Conservation (phyloP, 2,329 filamentous ascomycete genomes). For the Apiospora pterosperma region DNA sequence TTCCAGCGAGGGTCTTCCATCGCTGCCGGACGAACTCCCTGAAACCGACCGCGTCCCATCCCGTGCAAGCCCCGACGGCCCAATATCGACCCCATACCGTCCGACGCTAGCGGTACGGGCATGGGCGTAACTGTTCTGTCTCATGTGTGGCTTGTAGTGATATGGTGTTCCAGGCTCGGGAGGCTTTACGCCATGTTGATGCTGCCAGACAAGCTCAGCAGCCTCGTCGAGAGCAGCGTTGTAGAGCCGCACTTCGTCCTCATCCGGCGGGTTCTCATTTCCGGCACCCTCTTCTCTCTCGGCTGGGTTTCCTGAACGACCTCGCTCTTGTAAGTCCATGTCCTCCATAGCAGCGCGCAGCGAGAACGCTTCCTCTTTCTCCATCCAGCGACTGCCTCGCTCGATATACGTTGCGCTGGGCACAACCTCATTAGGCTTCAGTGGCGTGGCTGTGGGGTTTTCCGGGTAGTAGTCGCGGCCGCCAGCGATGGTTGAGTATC, state of each 20-base stretch:
- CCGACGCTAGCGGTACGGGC: conserved; percentile 60
- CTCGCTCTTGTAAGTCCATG: conserved; percentile 53
- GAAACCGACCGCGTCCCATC: conserved; percentile 46
- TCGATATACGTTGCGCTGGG: conserved; percentile 70
- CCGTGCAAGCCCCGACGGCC: conserved; percentile 42
- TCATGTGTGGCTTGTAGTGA: conserved; percentile 64
- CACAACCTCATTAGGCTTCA: conserved; percentile 59
- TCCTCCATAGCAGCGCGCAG: conserved; percentile 71
- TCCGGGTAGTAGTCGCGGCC: conserved; percentile 53
- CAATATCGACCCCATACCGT: conserved; percentile 43
- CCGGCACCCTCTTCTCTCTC: conserved; percentile 5
- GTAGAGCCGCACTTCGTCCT: conserved; percentile 62
- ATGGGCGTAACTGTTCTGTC: conserved; percentile 69
- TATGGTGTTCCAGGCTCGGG: conserved; percentile 62
- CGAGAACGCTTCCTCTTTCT: conserved; percentile 72
- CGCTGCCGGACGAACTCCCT: conserved; percentile 48
- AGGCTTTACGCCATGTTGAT: conserved; percentile 57
- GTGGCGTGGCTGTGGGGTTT: conserved; percentile 32
- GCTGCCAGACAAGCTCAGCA: conserved; percentile 74
- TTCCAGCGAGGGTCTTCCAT: conserved; percentile 33
- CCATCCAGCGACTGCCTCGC: conserved; percentile 72
- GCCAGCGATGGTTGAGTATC: conserved; percentile 46
- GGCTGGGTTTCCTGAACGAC: neutral
- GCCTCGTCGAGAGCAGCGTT: conserved; percentile 72
- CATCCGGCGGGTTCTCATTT: conserved; percentile 16